Base-by-base conservation (phyloP, 805 yeast genomes). In the Zygosaccharomyces rouxii region DNA sequence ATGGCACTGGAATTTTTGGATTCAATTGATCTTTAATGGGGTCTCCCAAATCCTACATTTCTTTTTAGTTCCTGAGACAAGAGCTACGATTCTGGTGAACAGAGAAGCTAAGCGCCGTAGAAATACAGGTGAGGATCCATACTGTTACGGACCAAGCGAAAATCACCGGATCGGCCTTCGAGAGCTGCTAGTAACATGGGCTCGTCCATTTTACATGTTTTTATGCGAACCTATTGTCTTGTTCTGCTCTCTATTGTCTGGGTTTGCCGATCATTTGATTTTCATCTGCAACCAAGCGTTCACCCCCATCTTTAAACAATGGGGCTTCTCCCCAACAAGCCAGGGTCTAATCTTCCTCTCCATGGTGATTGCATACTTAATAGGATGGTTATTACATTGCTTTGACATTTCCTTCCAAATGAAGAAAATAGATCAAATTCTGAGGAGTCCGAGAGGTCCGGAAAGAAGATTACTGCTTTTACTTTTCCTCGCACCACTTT, bases 1-100 rank as follows among this genome's bases (percentile, higher is more conserved):
- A 23, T 46, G 49, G 49, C 49, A 40, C 23, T 46, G 49, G 49
- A 46, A 46, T 29, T 46, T 46, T 22, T 46, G 49, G 49, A 46
- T 46, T 18, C 49, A 46, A 38, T 28, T 46, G 41, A 46, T 46
- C 18, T 46, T 46, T 21, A 46, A 46, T 25, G 49, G 49, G 23
- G 41, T 33, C 22, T 44, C 49, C 9, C 49, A 46, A 25, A 18
- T 46, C 5, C 22, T 46, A 39, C 45, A 46, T 22, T 40, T 46
- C 25, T 16, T 46, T 11, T 14, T 46, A 22, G 45, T 46, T 6
- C 49, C 49, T 9, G 49, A 46, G 35, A 46, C 49, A 4, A 35
- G 49, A 28, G 40, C 49, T n/a, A 21, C 44, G n/a, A 38, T 46
- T n/a, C 30, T 46, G 35, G 44, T 40, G n/a, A 30, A 46, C 35